Evolutionary conservation across 2,329 filamentous ascomycete species (phyloP).

Genomic region (Capronia americana): DNA sequence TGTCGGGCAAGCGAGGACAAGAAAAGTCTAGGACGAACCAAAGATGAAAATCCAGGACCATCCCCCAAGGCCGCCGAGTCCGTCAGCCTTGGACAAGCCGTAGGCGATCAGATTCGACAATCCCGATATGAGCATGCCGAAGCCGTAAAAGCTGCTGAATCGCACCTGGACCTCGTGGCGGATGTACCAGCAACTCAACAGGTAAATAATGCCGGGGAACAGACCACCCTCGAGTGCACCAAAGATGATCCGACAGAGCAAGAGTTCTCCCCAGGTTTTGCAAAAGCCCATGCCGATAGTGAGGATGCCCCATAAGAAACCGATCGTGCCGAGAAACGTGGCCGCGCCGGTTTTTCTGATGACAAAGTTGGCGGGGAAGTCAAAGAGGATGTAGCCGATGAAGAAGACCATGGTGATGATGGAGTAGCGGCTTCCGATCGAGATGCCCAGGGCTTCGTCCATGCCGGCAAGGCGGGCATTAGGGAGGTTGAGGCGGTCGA

Average conservation of each 20-base stretch:
- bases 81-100: constrained; percentile 43
- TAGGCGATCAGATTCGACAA: constrained; percentile 48
- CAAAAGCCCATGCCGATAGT: constrained; percentile 5
- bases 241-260: constrained; percentile 41
- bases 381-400: constrained; percentile 38
- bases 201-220: constrained; percentile 50
- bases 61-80: constrained; percentile 42
- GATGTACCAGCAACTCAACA: constrained; percentile 53
- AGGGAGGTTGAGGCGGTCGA: constrained; percentile 12
- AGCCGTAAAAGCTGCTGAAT: constrained; percentile 36
- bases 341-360: constrained; percentile 43
- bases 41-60: constrained; percentile 46
- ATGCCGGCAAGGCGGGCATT: constrained; percentile 11
- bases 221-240: constrained; percentile 45
- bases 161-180: constrained; percentile 46
- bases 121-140: constrained; percentile 38
- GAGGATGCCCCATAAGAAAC: constrained; percentile 37
- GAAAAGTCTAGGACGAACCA: constrained; percentile 16
- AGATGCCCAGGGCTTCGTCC: not conserved
- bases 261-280: constrained; percentile 21
- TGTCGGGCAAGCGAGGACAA: not conserved
- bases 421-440: constrained; percentile 3
- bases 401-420: constrained; percentile 43
- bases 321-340: constrained; percentile 12
- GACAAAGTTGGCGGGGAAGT: constrained; percentile 56